These are phyloP conservation scores for Cyberlindnera nakhonratchasimensis DNA, from an alignment of 805 yeast genomes.

Conservation along the genomic window DNA sequence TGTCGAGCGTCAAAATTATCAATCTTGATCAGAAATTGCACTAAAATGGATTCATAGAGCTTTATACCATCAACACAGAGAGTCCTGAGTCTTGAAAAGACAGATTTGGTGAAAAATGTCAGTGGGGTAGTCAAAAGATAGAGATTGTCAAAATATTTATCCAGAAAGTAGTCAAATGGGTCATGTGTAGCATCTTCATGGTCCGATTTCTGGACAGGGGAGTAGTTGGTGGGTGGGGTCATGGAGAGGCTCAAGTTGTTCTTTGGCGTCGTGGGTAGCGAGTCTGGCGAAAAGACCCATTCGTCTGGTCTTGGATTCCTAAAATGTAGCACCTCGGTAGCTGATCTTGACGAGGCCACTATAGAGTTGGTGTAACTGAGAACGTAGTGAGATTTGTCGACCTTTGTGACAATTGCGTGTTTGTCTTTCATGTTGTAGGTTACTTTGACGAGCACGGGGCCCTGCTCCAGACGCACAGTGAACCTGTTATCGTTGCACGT, in stretches of 20 bases:
- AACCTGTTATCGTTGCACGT: conserved; percentile 4
- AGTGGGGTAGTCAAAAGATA: conserved; percentile 35
- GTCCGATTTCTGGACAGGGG: conserved; percentile 19
- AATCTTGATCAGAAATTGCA: conserved; percentile 32
- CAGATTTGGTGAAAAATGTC: conserved; percentile 45
- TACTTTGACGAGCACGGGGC: conserved; percentile 19
- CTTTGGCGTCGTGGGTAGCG: neutral
- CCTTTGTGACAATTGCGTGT: conserved; percentile 14
- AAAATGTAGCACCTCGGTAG: neutral
- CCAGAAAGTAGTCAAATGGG: conserved; percentile 29
- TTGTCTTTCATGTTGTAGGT: conserved; percentile 22
- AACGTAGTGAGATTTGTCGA: conserved; percentile 3
- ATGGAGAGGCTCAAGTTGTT: conserved; percentile 22
- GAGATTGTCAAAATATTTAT: conserved; percentile 35
- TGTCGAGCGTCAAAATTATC: conserved; percentile 44
- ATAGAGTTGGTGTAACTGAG: conserved; percentile 8
- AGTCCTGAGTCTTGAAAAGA: conserved; percentile 42
- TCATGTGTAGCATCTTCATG: conserved; percentile 14
- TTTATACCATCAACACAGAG: conserved; percentile 34
- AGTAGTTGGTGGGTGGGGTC: conserved; percentile 24
- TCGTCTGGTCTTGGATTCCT: neutral
- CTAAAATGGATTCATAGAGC: conserved; percentile 28
- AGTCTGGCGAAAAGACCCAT: neutral
- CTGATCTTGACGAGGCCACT: neutral
- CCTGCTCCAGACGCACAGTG: neutral